Evolutionary conservation across 1,139 yeast genomes (phyloP).

Genomic region (Pichia sp.): DNA sequence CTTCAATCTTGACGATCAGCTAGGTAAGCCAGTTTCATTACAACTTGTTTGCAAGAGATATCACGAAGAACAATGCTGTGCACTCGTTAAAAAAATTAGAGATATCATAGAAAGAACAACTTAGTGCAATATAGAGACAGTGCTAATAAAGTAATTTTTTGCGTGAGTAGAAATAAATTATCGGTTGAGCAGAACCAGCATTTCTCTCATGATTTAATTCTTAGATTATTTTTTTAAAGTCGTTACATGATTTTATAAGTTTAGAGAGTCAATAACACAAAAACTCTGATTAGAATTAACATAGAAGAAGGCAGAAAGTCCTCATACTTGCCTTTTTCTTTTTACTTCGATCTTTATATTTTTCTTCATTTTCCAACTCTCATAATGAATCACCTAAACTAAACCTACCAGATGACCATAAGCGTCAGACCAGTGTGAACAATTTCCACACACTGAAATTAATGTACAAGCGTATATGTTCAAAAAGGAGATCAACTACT

Average conservation of each 20-base stretch:
- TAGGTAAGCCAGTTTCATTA: conserved; percentile 45
- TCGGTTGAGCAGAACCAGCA: too few species aligned
- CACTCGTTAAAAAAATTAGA: conserved; percentile 11
- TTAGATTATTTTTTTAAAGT: not conserved
- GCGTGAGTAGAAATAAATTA: too few species aligned
- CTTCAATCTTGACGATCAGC: conserved; percentile 38
- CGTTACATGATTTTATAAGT: not conserved
- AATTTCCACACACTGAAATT: not conserved
- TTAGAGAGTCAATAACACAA: not conserved
- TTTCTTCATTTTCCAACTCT: too few species aligned
- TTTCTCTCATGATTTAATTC: too few species aligned
- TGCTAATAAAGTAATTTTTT: not conserved
- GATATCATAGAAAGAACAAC: not conserved
- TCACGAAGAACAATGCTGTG: conserved; percentile 40
- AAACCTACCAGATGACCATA: not conserved
- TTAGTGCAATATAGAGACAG: not conserved
- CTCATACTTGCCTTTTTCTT: too few species aligned
- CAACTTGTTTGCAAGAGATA: conserved; percentile 44
- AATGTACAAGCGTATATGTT: not conserved
- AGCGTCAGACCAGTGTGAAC: not conserved
- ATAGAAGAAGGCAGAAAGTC: too few species aligned
- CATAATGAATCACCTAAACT: too few species aligned
- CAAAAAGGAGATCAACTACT: conserved; percentile 2
- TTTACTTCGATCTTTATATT: too few species aligned
- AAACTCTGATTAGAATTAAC: too few species aligned